Evolutionary conservation across 164 flowering plant species (phyloP), one percentile per base, ranked within the genome.

Genomic region (Nymphaea colorata): DNA sequence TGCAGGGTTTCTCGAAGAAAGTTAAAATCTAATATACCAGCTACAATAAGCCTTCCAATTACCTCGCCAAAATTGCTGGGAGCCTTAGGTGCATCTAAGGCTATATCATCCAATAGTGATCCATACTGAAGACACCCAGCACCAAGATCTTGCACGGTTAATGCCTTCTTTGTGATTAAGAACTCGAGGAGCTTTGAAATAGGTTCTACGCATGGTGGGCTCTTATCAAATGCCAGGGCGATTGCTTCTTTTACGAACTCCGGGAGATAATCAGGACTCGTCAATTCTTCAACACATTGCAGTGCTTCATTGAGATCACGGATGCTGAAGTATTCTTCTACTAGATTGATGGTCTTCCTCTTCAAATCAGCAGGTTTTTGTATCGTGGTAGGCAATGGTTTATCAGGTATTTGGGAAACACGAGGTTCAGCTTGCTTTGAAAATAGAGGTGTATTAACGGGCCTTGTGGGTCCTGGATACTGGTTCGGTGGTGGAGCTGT

Each of bases 171-270:
- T 2, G 69, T 36, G 43, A 79, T 72, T 71, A 94, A 65, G 73
- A 74, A 76, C 36, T 84, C 85, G 41, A 94, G 70, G 68, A 94
- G 92, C 60, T 85, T 81, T 5, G 72, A 79, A 7, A 86, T 77
- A 4, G 80, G 87, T 55, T 88, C 92, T 15, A 83, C 86, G 65
- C 79, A 71, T 0, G 99, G 88, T 3, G 88, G 92, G 64, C 79
- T 84, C 74, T 83, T 84, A 70, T 94, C 99, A 69, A 94, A 67
- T 2, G 82, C 91, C 42, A 87, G 82, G 43, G 78, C 69, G 59
- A 94, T 77, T 3, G 96, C 87, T 79, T 87, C 93, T 75, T 86
- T 91, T 6, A 91, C 96, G 44, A 94, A 41, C 74, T 94, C 90
- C 0, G 87, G 80, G 70, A 89, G 79, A 75, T 81, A 90, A 41